Evolutionary conservation across 2,329 filamentous ascomycete species (phyloP).

Genomic region (Chrysoporthe austroafricana): DNA sequence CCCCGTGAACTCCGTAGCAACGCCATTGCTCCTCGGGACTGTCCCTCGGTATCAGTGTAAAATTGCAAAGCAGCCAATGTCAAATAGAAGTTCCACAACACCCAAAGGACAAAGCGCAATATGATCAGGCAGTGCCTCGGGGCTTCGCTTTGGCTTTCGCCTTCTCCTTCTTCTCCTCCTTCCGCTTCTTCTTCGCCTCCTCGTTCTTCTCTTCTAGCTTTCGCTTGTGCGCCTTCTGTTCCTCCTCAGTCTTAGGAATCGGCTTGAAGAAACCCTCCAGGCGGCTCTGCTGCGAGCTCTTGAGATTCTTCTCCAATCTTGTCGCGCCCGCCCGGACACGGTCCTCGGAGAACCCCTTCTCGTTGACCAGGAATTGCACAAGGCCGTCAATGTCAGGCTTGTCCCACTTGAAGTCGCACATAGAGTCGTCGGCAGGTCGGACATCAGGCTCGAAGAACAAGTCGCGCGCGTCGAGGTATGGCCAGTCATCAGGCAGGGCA

Average conservation of each 20-base stretch:
- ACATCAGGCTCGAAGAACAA: conserved; percentile 94
- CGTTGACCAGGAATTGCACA: conserved; percentile 84
- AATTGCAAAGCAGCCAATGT: conserved; percentile 6
- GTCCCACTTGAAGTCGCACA: conserved; percentile 98
- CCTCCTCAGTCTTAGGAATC: conserved; percentile 81
- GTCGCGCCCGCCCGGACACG: conserved; percentile 79
- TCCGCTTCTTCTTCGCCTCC: conserved; percentile 92
- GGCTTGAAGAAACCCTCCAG: conserved; percentile 98
- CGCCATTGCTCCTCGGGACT: conserved; percentile 18
- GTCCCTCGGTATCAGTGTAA: conserved; percentile 21
- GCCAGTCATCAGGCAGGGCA: conserved; percentile 93
- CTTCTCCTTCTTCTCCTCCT: conserved; percentile 94
- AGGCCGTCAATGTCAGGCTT: conserved; percentile 88
- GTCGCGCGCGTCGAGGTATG: conserved; percentile 85
- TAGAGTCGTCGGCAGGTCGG: conserved; percentile 75
- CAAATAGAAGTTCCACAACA: not conserved
- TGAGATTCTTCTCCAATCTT: conserved; percentile 85
- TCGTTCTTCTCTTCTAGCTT: conserved; percentile 93
- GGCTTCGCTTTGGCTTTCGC: conserved; percentile 88
- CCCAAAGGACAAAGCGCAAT: not conserved
- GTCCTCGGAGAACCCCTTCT: conserved; percentile 98
- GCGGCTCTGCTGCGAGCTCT: conserved; percentile 86
- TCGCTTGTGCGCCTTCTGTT: conserved; percentile 84
- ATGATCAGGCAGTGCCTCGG: conserved; percentile 58
- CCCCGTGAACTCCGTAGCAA: conserved; percentile 24